These are phyloP conservation scores for Boletus insuetus DNA, from an alignment of 768 basidiomycete species.

Conservation along the genomic window DNA sequence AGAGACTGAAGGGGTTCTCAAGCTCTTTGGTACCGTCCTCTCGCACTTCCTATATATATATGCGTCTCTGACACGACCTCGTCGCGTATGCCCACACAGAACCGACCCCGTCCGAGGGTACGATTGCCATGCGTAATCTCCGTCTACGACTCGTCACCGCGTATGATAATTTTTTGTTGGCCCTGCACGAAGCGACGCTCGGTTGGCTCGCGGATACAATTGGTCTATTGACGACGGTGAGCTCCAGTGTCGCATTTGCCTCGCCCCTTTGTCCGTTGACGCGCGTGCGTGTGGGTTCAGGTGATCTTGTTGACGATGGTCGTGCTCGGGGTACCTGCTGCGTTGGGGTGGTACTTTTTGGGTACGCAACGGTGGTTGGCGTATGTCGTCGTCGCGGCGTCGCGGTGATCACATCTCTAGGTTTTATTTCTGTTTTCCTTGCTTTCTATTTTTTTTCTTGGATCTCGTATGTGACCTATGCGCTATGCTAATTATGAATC, in stretches of 20 bases:
- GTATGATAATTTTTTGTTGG: conserved; percentile 11
- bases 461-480: background rate
- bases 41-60: too few relatives aligned
- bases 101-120: conserved; percentile 26
- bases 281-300: background rate
- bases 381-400: conserved; percentile 2
- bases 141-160: conserved; percentile 25
- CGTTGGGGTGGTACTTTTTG: conserved; percentile 21
- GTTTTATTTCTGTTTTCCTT: too few relatives aligned
- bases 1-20: conserved; percentile 24
- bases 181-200: conserved; percentile 24
- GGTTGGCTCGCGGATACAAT: conserved; percentile 24
- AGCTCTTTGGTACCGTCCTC: conserved; percentile 23
- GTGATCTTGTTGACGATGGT: conserved; percentile 21
- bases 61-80: background rate
- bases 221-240: conserved; percentile 15
- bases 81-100: conserved; percentile 6
- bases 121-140: conserved; percentile 20
- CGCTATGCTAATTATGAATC: background rate
- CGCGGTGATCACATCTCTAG: background rate
- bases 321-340: conserved; percentile 14
- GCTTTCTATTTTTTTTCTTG: too few relatives aligned
- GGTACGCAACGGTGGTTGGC: conserved; percentile 10
- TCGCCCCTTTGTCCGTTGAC: background rate
- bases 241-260: background rate